Percentiles rank a stretch among this genome's conserved stretches.
Conservation (phyloP, 192 early-diverging fungal genomes). For the Radiomyces spectabilis region DNA sequence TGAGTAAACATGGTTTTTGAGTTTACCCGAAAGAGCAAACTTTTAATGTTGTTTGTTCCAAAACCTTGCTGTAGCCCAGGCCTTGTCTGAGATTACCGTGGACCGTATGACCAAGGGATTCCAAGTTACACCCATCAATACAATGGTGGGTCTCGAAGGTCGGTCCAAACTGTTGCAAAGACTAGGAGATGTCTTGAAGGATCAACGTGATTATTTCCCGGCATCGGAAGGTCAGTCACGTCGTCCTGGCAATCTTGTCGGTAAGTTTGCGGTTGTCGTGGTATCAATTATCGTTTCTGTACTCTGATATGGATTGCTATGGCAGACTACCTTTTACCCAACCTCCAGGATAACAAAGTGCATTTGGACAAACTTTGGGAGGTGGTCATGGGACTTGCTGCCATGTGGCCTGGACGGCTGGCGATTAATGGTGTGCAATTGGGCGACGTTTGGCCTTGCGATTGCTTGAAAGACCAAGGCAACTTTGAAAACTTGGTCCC, state of each 20-base stretch:
- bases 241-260: slow-evolving; percentile 79
- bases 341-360: slow-evolving; percentile 33
- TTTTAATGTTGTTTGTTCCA: neutral
- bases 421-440: slow-evolving; percentile 65
- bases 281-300: too few species aligned
- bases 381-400: slow-evolving; percentile 67
- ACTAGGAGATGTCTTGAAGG: slow-evolving; percentile 49
- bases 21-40: slow-evolving; percentile 4
- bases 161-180: slow-evolving; percentile 61
- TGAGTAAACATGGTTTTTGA: too few species aligned
- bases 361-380: slow-evolving; percentile 68
- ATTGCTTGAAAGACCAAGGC: slow-evolving; percentile 39
- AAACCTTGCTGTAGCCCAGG: slow-evolving; percentile 24
- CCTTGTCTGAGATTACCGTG: slow-evolving; percentile 39
- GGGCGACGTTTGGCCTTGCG: slow-evolving; percentile 89
- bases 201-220: slow-evolving; percentile 52
- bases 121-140: slow-evolving; percentile 73
- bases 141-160: slow-evolving; percentile 73
- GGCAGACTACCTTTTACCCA: slow-evolving; percentile 10
- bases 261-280: too few species aligned
- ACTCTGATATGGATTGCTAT: too few species aligned
- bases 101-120: slow-evolving; percentile 55
- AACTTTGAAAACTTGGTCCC: slow-evolving; percentile 48
- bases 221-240: slow-evolving; percentile 29
- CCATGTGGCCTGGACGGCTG: slow-evolving; percentile 84